phyloP scores from a whole-genome alignment of 352 stramenopile genomes.

The Ochromonadaceae sp. region DNA sequence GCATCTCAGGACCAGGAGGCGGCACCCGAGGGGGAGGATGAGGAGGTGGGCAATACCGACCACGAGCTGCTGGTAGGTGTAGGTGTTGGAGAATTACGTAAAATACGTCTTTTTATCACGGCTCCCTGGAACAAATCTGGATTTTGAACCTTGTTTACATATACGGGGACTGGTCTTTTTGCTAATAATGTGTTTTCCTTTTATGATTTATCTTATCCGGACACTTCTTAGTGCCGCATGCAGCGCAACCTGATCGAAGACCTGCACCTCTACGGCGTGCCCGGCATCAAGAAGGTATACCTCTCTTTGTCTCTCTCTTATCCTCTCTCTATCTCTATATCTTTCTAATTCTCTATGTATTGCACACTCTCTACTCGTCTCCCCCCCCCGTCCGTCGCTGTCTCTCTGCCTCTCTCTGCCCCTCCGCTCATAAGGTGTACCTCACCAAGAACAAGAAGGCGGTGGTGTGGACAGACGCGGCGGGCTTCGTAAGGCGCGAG shows the following conservation, averaged over 20 bases:
- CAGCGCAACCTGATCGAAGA: slow-evolving; percentile 92
- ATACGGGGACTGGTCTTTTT: no score
- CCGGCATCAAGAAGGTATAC: slow-evolving; percentile 95
- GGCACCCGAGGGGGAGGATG: slow-evolving; percentile 53
- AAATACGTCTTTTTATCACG: no score
- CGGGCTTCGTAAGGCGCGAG: slow-evolving; percentile 61
- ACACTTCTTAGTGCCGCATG: no score
- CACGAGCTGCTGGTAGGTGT: slow-evolving; percentile 63
- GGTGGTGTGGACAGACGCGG: slow-evolving; percentile 44
- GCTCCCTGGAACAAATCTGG: no score
- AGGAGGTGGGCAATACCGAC: slow-evolving; percentile 48
- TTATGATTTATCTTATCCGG: no score
- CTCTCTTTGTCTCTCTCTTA: no score
- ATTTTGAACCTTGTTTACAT: no score
- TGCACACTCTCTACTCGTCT: not conserved
- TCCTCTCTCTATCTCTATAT: no score
- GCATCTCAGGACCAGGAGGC: no score
- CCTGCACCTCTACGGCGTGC: slow-evolving; percentile 89
- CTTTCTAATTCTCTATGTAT: not conserved
- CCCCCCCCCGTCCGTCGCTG: not conserved
- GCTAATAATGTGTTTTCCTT: no score
- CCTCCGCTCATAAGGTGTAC: slow-evolving; percentile 56
- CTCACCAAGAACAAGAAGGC: slow-evolving; percentile 78
- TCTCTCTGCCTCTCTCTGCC: not conserved
- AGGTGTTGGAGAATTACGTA: no score